Conservation (phyloP, 305 asterid genomes). For the Striga hermonthica region DNA sequence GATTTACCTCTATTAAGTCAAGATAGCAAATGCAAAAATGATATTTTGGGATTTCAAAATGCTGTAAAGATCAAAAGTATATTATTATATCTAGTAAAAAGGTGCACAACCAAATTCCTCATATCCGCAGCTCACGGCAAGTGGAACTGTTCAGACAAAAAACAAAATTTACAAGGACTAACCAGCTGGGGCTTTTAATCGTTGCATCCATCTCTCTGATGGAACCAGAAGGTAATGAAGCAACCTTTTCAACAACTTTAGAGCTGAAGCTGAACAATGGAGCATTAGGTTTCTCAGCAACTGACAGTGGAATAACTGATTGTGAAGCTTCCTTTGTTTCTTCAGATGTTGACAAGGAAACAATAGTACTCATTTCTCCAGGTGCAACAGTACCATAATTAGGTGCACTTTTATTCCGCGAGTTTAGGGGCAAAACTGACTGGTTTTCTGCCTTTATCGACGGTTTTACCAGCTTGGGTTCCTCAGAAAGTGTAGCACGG, state of each 20-base stretch:
- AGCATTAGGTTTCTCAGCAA: slow-evolving; percentile 38
- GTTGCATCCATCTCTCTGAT: slow-evolving; percentile 31
- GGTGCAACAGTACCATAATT: slow-evolving; percentile 24
- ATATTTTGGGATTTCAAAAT: background rate
- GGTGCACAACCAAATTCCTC: slow-evolving; percentile 3
- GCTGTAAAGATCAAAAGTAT: slow-evolving; percentile 7
- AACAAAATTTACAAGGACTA: slow-evolving; percentile 19
- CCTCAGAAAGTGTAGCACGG: slow-evolving; percentile 37
- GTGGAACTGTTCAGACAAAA: background rate
- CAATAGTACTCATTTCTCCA: slow-evolving; percentile 33
- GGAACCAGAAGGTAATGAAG: slow-evolving; percentile 35
- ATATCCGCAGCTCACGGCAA: background rate
- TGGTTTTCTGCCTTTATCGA: slow-evolving; percentile 33
- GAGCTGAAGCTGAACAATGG: slow-evolving; percentile 42
- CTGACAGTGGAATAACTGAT: slow-evolving; percentile 30
- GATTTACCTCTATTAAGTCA: slow-evolving; percentile 15
- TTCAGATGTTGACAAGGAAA: slow-evolving; percentile 27
- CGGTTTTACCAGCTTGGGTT: slow-evolving; percentile 28
- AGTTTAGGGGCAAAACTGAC: slow-evolving; percentile 27
- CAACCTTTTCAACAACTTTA: slow-evolving; percentile 36
- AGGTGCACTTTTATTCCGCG: slow-evolving; percentile 32
- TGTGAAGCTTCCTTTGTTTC: slow-evolving; percentile 32
- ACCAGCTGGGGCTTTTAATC: slow-evolving; percentile 41
- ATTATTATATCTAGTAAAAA: background rate
- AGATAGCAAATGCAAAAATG: background rate